A percentile compares a stretch with the other conserved stretches of the same genome.
These are phyloP conservation scores for Phaffomyces opuntiae DNA, from an alignment of 805 yeast species.

Conservation along the genomic window DNA sequence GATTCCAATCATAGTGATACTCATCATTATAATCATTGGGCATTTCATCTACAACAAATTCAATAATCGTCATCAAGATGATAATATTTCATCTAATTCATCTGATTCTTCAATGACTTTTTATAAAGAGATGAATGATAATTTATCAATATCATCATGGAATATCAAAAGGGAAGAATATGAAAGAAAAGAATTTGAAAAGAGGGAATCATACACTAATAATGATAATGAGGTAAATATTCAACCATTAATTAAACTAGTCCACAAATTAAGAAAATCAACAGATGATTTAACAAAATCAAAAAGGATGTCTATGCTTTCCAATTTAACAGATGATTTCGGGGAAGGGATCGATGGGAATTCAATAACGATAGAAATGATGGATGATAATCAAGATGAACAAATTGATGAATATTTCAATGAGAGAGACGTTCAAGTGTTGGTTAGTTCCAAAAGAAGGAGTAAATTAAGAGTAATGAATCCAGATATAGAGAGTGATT, in stretches of 20 bases:
- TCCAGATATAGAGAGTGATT: slow-evolving; percentile 35
- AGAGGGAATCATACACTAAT: slow-evolving; percentile 5
- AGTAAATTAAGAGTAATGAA: slow-evolving; percentile 54
- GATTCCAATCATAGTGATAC: slow-evolving; percentile 15
- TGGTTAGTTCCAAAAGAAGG: slow-evolving; percentile 60
- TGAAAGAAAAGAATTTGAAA: slow-evolving; percentile 3
- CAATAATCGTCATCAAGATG: neutral
- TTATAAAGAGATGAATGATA: slow-evolving; percentile 19
- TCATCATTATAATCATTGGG: slow-evolving; percentile 13
- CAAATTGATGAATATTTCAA: slow-evolving; percentile 38
- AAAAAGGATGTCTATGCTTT: too few species aligned
- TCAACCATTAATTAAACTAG: neutral
- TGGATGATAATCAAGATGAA: slow-evolving; percentile 10
- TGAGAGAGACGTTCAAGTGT: slow-evolving; percentile 60
- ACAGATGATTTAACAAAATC: too few species aligned
- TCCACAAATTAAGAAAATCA: too few species aligned
- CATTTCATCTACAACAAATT: slow-evolving; percentile 13
- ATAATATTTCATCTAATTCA: neutral
- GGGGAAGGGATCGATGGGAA: neutral
- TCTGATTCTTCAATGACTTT: slow-evolving; percentile 8
- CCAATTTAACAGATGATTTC: neutral
- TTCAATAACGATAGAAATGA: slow-evolving; percentile 4
- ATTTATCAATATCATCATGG: slow-evolving; percentile 22
- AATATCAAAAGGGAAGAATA: slow-evolving; percentile 18
- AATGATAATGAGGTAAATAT: slow-evolving; percentile 6